phyloP scores from a whole-genome alignment of 2,329 filamentous ascomycete species.

The Cytospora piceicola region DNA sequence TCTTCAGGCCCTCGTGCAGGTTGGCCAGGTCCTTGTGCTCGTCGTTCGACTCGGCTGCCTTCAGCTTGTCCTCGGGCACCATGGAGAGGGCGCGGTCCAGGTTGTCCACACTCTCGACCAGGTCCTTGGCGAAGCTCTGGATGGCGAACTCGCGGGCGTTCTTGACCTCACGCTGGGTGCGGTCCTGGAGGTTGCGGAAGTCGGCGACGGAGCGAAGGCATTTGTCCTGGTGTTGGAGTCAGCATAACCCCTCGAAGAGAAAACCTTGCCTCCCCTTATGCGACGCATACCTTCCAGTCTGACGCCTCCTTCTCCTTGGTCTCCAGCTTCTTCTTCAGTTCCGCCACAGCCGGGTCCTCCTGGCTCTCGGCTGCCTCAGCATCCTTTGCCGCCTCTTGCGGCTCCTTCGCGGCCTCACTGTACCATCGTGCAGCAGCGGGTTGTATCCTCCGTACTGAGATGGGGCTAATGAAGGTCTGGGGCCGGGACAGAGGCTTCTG shows the following conservation, averaged over 20 bases:
- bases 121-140: conserved; percentile 91
- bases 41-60: conserved; percentile 52
- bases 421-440: conserved; percentile 51
- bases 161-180: conserved; percentile 88
- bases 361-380: conserved; percentile 33
- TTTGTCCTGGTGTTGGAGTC: conserved; percentile 70
- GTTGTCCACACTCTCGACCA: conserved; percentile 95
- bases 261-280: background rate
- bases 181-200: conserved; percentile 96
- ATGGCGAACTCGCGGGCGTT: conserved; percentile 90
- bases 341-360: conserved; percentile 40
- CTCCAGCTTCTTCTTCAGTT: conserved; percentile 57
- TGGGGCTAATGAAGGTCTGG: conserved; percentile 45
- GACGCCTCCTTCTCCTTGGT: conserved; percentile 58
- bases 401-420: conserved; percentile 43
- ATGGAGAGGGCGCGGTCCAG: conserved; percentile 87
- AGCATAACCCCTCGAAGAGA: conserved; percentile 3
- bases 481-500: conserved; percentile 43
- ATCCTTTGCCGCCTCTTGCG: conserved; percentile 37
- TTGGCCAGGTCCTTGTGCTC: conserved; percentile 73
- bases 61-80: conserved; percentile 76
- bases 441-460: conserved; percentile 40
- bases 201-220: conserved; percentile 93
- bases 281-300: conserved; percentile 77
- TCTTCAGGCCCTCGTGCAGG: conserved; percentile 87